Base-by-base conservation (phyloP, 352 stramenopile species). In the Globisporangium emineosum region DNA sequence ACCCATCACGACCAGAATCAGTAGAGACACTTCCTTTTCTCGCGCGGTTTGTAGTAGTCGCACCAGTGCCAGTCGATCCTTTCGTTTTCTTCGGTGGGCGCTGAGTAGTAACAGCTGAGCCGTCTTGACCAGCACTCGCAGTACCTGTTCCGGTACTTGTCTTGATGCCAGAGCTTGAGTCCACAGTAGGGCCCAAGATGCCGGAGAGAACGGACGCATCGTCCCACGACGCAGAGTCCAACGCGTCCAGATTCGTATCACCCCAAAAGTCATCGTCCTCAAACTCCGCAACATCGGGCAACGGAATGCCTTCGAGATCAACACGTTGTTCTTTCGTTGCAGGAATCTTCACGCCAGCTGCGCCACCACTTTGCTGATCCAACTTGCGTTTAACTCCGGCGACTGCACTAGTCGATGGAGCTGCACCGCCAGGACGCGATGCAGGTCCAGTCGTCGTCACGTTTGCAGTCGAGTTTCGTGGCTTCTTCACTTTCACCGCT, bases 231-330 rank as follows among this genome's bases (percentile, higher is more conserved):
- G 81, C 84, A 6, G 87, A 88, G 72, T 96, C 87, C 27, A 96
- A 65, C 5, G 82, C 85, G 65, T 94, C 87, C 53, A 96, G 67
- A 65, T 96, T 94, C 9, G 87, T 94, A 50, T 94, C 83, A 13
- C 87, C 87, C 87, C 87, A 96, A 52, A 96, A 96, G 29, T 80
- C 78, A 60, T 94, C 85, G 55, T 96, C 87, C 47, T 83, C 83
- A 61, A 94, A 91, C 51, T 90, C 85, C 0, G 79, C 81, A 40
- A 82, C 71, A 29, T 93, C 83, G 0, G 81, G 77, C 1, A 94
- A 64, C 7, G 86, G 86, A 47, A 93, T 90, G 2, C 83, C 86
- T 54, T 92, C 84, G 15, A 92, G 73, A 66, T 94, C 83, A 8
- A 92, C 72, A 25, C 83, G 80, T 45, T 89, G 82, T 54, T 91